Conservation (phyloP, 345 rosid species). For the Camelina neglecta region DNA sequence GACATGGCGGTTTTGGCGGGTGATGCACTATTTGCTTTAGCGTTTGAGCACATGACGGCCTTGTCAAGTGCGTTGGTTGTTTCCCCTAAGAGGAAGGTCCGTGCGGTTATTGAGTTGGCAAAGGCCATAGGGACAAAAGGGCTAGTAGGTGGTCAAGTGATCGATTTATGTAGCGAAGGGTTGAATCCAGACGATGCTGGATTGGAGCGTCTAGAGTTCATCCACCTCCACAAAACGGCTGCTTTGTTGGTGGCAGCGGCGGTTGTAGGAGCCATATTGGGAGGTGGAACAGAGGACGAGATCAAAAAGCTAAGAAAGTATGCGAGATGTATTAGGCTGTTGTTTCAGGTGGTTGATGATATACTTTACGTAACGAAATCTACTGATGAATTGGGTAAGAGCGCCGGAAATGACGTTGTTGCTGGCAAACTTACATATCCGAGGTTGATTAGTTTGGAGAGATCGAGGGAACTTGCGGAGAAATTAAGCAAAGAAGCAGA, state of each 20-base stretch:
- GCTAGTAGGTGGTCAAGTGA: conserved; percentile 82
- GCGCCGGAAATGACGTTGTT: conserved; percentile 78
- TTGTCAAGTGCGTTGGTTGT: conserved; percentile 52
- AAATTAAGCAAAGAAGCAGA: background rate
- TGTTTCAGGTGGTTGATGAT: conserved; percentile 97
- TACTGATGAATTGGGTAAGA: conserved; percentile 78
- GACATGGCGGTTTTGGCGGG: conserved; percentile 85
- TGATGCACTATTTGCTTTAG: conserved; percentile 74
- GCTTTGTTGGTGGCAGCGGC: conserved; percentile 74
- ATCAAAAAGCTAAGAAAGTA: conserved; percentile 75
- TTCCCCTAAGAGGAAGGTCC: conserved; percentile 47
- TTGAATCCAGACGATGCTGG: conserved; percentile 47
- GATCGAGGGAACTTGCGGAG: background rate
- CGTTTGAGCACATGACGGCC: conserved; percentile 73
- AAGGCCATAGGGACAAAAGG: conserved; percentile 69
- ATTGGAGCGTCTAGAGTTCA: conserved; percentile 70
- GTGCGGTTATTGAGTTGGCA: conserved; percentile 73
- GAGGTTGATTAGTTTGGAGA: background rate
- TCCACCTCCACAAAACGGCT: conserved; percentile 83
- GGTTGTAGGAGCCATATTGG: conserved; percentile 75
- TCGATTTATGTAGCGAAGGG: conserved; percentile 69
- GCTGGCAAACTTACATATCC: conserved; percentile 66
- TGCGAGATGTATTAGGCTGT: conserved; percentile 67
- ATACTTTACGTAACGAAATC: conserved; percentile 85
- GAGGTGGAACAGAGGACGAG: conserved; percentile 71